Base-by-base conservation (phyloP, 139 green algal species). In the Chlamydomonas urium region DNA sequence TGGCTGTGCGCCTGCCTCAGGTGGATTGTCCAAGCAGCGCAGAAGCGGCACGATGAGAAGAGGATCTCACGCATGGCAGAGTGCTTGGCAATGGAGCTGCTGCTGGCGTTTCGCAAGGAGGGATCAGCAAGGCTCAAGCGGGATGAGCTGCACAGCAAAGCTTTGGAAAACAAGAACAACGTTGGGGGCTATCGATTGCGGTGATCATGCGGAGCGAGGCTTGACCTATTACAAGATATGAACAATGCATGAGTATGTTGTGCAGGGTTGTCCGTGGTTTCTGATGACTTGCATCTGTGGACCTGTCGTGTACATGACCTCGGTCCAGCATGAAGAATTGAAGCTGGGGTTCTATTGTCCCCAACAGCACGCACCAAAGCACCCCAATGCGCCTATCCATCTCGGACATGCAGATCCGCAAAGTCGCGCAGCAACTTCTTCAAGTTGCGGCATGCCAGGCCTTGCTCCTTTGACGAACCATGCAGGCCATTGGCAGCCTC, bases 21-120 rank as follows among this genome's bases (percentile, higher is more conserved):
- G 29, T 81, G 75, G 75, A 67, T 81, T 3, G 69, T 77, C 8
- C 47, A 65, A 4, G 75, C 75, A 50, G 75, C 69, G 32, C 38
- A 73, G 6, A 1, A 72, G 32, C 62, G 75, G 6, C 24, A 62
- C 6, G n/a, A 60, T 3, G 26, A 24, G 24, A 71, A 45, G 35
- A 66, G 32, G 33, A 36, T 29, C 5, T 31, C 28, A 2, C 74
- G 17, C 19, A 58, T 59, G 28, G 62, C 75, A 61, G 63, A 81
- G 42, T 81, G 75, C 45, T 32, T 81, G 4, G 75, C 75, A 32
- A 62, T 77, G 31, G 75, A 81, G 63, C 63, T 81, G 53, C 75
- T 81, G 63, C 53, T 77, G 38, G 75, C 75, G 38, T 81, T 74
- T 35, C 69, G 70, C 37, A 76, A 74, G 42, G 38, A 74, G 53